Percentiles rank a stretch among this genome's conserved stretches.
These are phyloP conservation scores for Tetrahymena thermophila DNA, from an alignment of 73 alveolate species.

Conservation along the genomic window DNA sequence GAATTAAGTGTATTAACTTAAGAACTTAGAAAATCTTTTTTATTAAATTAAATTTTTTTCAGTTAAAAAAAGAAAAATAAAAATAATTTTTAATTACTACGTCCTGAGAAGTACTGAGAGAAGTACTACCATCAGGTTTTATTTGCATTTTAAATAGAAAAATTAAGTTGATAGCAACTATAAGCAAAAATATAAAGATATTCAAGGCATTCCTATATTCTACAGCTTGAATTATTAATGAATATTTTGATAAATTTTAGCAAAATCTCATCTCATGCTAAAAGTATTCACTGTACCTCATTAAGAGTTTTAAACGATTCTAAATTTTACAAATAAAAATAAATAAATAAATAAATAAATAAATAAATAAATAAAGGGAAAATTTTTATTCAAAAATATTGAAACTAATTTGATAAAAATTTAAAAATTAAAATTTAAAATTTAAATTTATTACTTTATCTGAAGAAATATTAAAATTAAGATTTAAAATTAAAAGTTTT, in stretches of 20 bases:
- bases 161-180: background rate
- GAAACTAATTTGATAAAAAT: no score
- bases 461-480: no score
- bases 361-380: no score
- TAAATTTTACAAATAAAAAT: background rate
- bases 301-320: background rate
- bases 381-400: no score
- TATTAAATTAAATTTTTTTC: background rate
- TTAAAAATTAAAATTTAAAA: no score
- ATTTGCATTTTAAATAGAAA: background rate
- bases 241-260: conserved; percentile 8
- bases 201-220: background rate
- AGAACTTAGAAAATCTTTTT: background rate
- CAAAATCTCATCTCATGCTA: conserved; percentile 15
- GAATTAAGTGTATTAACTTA: background rate
- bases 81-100: background rate
- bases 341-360: no score
- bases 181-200: background rate
- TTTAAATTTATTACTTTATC: no score
- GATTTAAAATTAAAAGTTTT: no score
- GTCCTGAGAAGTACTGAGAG: background rate
- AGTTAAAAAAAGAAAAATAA: background rate
- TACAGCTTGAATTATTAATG: background rate
- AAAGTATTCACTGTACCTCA: conserved; percentile 2
- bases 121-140: background rate